Evolutionary conservation across 2,329 filamentous ascomycete species (phyloP).

Genomic region (Calonectria pseudoreteaudii): DNA sequence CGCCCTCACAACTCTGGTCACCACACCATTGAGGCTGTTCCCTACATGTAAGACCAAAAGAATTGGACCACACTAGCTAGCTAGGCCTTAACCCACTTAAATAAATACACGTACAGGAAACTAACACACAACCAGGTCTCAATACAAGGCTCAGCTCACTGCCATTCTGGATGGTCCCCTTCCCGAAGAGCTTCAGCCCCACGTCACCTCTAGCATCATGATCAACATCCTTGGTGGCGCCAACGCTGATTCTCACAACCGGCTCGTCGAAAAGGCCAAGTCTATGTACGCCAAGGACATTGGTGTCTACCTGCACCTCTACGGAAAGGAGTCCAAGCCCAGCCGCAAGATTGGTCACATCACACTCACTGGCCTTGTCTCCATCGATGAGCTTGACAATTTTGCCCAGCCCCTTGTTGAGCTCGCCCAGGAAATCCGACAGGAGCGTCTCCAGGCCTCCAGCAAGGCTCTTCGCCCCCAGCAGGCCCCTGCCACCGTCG

Average conservation of each 20-base stretch:
- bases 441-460: slow-evolving; percentile 61
- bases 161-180: slow-evolving; percentile 77
- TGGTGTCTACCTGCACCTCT: slow-evolving; percentile 80
- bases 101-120: not conserved
- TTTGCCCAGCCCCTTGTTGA: slow-evolving; percentile 77
- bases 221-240: slow-evolving; percentile 82
- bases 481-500: slow-evolving; percentile 31
- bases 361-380: slow-evolving; percentile 78
- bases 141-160: slow-evolving; percentile 91
- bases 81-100: not conserved
- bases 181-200: slow-evolving; percentile 68
- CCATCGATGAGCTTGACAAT: slow-evolving; percentile 71
- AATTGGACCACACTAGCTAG: not conserved
- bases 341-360: slow-evolving; percentile 97
- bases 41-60: slow-evolving; percentile 62
- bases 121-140: slow-evolving; percentile 62
- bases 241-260: slow-evolving; percentile 70
- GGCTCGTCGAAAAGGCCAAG: slow-evolving; percentile 60
- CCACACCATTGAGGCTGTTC: slow-evolving; percentile 92
- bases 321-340: slow-evolving; percentile 89
- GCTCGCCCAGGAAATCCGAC: slow-evolving; percentile 69
- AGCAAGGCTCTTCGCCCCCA: slow-evolving; percentile 51
- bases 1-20: slow-evolving; percentile 87
- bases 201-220: slow-evolving; percentile 77
- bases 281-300: slow-evolving; percentile 57